These are phyloP conservation scores for Parmelia sp. DNA, from an alignment of 495 filamentous ascomycete species.

Conservation along the genomic window DNA sequence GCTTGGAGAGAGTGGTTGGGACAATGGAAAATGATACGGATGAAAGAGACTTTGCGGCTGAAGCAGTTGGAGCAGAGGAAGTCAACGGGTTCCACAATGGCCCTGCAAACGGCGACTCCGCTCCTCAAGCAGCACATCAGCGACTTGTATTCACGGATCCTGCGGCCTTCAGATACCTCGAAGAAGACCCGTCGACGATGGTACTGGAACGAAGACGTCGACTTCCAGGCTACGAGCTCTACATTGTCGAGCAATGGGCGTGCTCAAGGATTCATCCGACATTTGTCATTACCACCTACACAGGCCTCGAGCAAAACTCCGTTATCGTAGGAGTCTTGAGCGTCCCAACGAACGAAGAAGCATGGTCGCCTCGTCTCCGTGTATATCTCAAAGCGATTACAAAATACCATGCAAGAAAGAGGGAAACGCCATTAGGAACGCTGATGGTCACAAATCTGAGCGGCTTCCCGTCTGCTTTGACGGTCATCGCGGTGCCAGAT, in stretches of 20 bases:
- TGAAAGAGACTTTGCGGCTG: constrained; percentile 14
- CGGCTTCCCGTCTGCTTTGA: constrained; percentile 81
- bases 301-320: constrained; percentile 72
- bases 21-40: constrained; percentile 18
- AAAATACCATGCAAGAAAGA: constrained; percentile 71
- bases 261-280: constrained; percentile 87
- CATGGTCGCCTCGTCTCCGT: constrained; percentile 71
- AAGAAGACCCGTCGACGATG: constrained; percentile 72
- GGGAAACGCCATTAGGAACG: constrained; percentile 75
- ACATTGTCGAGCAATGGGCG: constrained; percentile 97
- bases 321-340: constrained; percentile 75
- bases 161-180: constrained; percentile 75
- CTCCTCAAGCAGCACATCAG: constrained; percentile 32
- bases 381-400: constrained; percentile 83
- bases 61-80: neutral
- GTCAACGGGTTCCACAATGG: neutral
- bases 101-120: neutral
- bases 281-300: constrained; percentile 88
- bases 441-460: constrained; percentile 92
- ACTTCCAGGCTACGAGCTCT: constrained; percentile 83
- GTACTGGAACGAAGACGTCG: constrained; percentile 63
- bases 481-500: constrained; percentile 79
- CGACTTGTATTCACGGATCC: constrained; percentile 67
- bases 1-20: neutral
- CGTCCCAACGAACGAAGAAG: constrained; percentile 71